phyloP scores from a whole-genome alignment of 768 basidiomycete genomes.

The Suillus subaureus region DNA sequence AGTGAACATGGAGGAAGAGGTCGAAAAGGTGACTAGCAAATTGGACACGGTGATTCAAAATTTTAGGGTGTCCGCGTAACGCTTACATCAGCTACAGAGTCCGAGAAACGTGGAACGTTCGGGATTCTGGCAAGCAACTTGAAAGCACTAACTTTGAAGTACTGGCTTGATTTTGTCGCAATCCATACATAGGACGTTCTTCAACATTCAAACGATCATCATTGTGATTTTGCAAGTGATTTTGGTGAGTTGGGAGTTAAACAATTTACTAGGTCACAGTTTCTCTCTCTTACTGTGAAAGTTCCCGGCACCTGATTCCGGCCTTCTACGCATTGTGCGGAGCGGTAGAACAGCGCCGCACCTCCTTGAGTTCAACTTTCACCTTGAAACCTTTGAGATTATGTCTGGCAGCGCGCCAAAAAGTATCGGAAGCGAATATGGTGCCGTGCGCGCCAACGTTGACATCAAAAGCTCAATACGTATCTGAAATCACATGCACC shows the following conservation, averaged over 20 bases:
- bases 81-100: conserved; percentile 12
- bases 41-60: conserved; percentile 43
- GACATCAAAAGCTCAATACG: conserved; percentile 62
- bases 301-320: background rate
- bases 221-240: background rate
- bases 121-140: background rate
- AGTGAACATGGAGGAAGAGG: conserved; percentile 68
- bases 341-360: background rate
- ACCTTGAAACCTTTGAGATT: background rate
- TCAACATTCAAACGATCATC: background rate
- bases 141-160: too few relatives aligned
- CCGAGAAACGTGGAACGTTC: conserved; percentile 18
- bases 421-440: conserved; percentile 76
- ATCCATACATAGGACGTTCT: background rate
- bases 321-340: background rate
- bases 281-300: background rate
- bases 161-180: background rate
- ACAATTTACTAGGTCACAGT: background rate
- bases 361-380: background rate
- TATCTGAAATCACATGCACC: conserved; percentile 64
- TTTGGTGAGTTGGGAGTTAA: background rate
- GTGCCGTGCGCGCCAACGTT: conserved; percentile 70
- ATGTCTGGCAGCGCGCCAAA: conserved; percentile 32
- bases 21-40: conserved; percentile 34
- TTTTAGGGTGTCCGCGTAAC: conserved; percentile 41